These are phyloP conservation scores for Ogataea philodendri DNA, from an alignment of 805 yeast species.

Conservation along the genomic window DNA sequence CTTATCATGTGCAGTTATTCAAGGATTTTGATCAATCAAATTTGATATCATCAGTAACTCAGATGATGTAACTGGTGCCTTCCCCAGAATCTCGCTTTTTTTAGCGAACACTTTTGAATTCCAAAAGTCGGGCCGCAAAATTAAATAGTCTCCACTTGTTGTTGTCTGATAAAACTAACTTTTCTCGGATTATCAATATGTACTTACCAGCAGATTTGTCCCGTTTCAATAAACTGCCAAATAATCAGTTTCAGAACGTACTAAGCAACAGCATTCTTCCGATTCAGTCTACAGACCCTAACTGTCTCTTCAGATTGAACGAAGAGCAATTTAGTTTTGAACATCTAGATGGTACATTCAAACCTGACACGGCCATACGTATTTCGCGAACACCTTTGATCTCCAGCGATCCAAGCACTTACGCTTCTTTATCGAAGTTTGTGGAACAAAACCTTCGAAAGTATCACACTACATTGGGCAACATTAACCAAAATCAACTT, in stretches of 20 bases:
- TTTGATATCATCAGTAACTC: too few relatives aligned
- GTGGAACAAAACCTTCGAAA: slow-evolving; percentile 42
- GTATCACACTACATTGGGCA: slow-evolving; percentile 36
- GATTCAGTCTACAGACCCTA: slow-evolving; percentile 36
- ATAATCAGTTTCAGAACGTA: slow-evolving; percentile 29
- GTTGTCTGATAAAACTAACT: not conserved
- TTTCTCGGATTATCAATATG: slow-evolving; percentile 20
- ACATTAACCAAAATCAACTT: slow-evolving; percentile 37
- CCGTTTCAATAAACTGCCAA: slow-evolving; percentile 26
- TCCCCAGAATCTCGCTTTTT: too few relatives aligned
- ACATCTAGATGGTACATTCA: slow-evolving; percentile 32
- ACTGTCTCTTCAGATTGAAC: slow-evolving; percentile 29
- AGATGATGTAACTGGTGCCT: too few relatives aligned
- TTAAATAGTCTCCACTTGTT: too few relatives aligned
- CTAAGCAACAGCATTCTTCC: slow-evolving; percentile 33
- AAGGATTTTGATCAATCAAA: too few relatives aligned
- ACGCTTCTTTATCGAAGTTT: slow-evolving; percentile 51
- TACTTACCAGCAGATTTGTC: slow-evolving; percentile 34
- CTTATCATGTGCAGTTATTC: too few relatives aligned
- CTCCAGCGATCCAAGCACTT: slow-evolving; percentile 46
- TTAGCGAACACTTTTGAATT: too few relatives aligned
- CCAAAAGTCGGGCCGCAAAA: too few relatives aligned
- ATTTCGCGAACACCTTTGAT: slow-evolving; percentile 38
- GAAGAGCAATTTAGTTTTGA: slow-evolving; percentile 34
- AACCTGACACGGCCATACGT: slow-evolving; percentile 33